Evolutionary conservation across 495 filamentous ascomycete genomes (phyloP).

Genomic region (Annulohypoxylon moriforme): DNA sequence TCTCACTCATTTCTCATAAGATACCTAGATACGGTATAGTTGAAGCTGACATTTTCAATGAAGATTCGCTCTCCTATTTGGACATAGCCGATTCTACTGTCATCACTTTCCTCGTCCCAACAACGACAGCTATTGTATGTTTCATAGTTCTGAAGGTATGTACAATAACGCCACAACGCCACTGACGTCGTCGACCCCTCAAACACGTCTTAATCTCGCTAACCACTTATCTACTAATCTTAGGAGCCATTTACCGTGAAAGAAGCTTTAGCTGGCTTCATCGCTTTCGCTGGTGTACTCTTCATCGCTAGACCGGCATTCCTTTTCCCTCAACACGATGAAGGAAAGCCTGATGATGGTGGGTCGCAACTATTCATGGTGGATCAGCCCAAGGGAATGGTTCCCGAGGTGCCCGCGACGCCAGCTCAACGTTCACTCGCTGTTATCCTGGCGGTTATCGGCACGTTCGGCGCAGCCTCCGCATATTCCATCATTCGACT

Average conservation of each 20-base stretch:
- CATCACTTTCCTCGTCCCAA: slow-evolving; percentile 81
- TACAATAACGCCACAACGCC: slow-evolving; percentile 30
- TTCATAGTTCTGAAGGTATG: slow-evolving; percentile 62
- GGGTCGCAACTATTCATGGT: slow-evolving; percentile 42
- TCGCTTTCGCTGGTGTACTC: slow-evolving; percentile 78
- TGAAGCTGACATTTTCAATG: neutral
- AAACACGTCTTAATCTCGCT: neutral
- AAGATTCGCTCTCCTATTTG: slow-evolving; percentile 80
- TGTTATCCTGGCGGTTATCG: slow-evolving; percentile 72
- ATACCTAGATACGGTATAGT: neutral
- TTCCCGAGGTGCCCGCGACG: slow-evolving; percentile 54
- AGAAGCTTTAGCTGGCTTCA: slow-evolving; percentile 73
- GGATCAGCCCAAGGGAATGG: slow-evolving; percentile 38
- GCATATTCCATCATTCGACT: slow-evolving; percentile 81
- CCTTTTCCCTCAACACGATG: slow-evolving; percentile 51
- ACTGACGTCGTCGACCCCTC: neutral
- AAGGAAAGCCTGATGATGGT: neutral
- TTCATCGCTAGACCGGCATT: slow-evolving; percentile 78
- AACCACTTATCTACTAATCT: neutral
- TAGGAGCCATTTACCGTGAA: slow-evolving; percentile 74
- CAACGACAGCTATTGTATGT: slow-evolving; percentile 79
- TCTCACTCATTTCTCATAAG: slow-evolving; percentile 1
- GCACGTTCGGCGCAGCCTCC: slow-evolving; percentile 75
- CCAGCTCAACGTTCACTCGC: slow-evolving; percentile 74
- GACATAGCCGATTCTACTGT: slow-evolving; percentile 84